These are phyloP conservation scores for Fusarium anguioides DNA, from an alignment of 2,329 filamentous ascomycete species.

Conservation along the genomic window DNA sequence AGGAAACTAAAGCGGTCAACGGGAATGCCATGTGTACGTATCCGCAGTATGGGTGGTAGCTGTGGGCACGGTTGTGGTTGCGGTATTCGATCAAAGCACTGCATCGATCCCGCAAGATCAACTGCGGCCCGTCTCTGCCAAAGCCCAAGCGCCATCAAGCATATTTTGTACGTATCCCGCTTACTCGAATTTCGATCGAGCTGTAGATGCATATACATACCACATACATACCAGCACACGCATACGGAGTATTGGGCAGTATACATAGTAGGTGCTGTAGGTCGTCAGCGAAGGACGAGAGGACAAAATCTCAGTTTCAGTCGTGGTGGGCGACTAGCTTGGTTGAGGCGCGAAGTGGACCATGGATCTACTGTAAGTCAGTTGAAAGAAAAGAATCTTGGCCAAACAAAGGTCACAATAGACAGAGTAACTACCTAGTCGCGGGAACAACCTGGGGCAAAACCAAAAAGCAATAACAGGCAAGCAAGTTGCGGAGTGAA, in stretches of 20 bases:
- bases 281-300: conserved; percentile 27
- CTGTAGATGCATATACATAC: conserved; percentile 13
- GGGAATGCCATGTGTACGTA: conserved; percentile 37
- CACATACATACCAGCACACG: conserved; percentile 31
- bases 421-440: conserved; percentile 13
- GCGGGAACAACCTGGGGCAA: conserved; percentile 34
- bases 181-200: conserved; percentile 21
- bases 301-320: conserved; percentile 17
- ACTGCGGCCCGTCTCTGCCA: conserved; percentile 29
- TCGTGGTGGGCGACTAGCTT: conserved; percentile 33
- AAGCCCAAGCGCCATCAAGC: conserved; percentile 35
- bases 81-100: conserved; percentile 30
- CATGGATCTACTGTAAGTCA: conserved; percentile 31
- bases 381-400: conserved; percentile 25
- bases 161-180: conserved; percentile 22
- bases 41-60: conserved; percentile 26
- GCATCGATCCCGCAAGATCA: conserved; percentile 36
- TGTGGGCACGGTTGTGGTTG: conserved; percentile 27
- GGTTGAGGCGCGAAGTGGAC: conserved; percentile 38
- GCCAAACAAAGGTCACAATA: conserved; percentile 6
- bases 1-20: conserved; percentile 44
- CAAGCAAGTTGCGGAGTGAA: conserved; percentile 34
- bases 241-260: too few relatives aligned
- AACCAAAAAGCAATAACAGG: conserved; percentile 41
- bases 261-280: too few relatives aligned